Evolutionary conservation across 2,329 filamentous ascomycete species (phyloP).

Genomic region (Eutypella sp.): DNA sequence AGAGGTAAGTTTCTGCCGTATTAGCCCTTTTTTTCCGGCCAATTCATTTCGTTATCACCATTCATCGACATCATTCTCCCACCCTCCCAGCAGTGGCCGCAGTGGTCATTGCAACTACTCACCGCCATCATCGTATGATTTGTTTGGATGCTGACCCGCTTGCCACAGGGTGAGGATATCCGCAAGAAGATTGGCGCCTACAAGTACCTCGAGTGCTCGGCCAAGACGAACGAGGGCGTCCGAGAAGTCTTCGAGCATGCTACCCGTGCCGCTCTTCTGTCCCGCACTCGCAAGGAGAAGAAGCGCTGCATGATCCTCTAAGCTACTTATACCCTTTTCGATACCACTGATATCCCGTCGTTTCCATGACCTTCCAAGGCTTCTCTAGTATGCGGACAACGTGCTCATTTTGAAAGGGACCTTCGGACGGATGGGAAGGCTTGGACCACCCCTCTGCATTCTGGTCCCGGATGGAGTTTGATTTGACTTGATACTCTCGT

Average conservation of each 20-base stretch:
- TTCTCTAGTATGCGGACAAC: slow-evolving; percentile 22
- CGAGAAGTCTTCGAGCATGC: slow-evolving; percentile 98
- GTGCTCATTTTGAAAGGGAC: slow-evolving; percentile 21
- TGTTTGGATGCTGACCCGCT: slow-evolving; percentile 13
- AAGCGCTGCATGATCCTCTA: slow-evolving; percentile 83
- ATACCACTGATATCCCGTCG: slow-evolving; percentile 27
- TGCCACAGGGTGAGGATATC: slow-evolving; percentile 78
- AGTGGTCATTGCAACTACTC: background rate
- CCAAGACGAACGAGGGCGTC: slow-evolving; percentile 98
- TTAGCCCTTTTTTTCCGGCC: background rate
- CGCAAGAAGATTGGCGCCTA: slow-evolving; percentile 90
- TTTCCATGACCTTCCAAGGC: slow-evolving; percentile 23
- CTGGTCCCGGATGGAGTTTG: slow-evolving; percentile 30
- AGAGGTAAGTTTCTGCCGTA: slow-evolving; percentile 65
- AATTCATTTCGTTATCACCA: no score
- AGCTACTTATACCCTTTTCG: slow-evolving; percentile 32
- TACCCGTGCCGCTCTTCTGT: slow-evolving; percentile 86
- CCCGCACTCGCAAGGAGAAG: slow-evolving; percentile 58
- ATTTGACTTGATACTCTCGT: slow-evolving; percentile 23
- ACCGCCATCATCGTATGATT: background rate
- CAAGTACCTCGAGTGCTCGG: slow-evolving; percentile 99
- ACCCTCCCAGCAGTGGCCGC: background rate
- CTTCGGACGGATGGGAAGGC: slow-evolving; percentile 26
- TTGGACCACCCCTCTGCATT: slow-evolving; percentile 26
- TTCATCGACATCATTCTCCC: slow-evolving; percentile 3